phyloP scores from a whole-genome alignment of 2,329 filamentous ascomycete species.

The Cryphonectria naterciae region DNA sequence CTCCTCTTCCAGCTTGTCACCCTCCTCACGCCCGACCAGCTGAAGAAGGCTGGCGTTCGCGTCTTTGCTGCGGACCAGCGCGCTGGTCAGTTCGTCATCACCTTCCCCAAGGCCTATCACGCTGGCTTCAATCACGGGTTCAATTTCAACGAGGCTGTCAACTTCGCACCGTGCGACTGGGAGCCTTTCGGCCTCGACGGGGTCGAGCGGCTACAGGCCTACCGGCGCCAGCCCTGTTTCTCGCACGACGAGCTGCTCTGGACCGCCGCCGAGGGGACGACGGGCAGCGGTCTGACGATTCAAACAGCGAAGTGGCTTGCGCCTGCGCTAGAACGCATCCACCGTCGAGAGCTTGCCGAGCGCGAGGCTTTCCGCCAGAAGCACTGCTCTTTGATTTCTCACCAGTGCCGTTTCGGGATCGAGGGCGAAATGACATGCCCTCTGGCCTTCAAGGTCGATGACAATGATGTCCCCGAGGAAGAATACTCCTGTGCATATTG shows the following conservation, averaged over 20 bases:
- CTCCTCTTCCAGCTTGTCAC: slow-evolving; percentile 97
- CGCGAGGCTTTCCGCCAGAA: slow-evolving; percentile 70
- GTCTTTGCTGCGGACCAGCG: slow-evolving; percentile 96
- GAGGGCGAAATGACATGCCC: slow-evolving; percentile 57
- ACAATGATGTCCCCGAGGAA: slow-evolving; percentile 82
- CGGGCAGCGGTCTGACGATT: slow-evolving; percentile 68
- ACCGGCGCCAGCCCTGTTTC: slow-evolving; percentile 91
- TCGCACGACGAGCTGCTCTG: slow-evolving; percentile 94
- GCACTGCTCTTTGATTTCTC: slow-evolving; percentile 60
- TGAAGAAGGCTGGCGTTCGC: slow-evolving; percentile 88
- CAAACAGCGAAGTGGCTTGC: slow-evolving; percentile 94
- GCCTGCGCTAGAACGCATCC: slow-evolving; percentile 80
- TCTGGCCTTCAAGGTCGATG: slow-evolving; percentile 66
- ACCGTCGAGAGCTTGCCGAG: slow-evolving; percentile 70
- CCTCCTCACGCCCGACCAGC: slow-evolving; percentile 86
- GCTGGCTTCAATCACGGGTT: slow-evolving; percentile 98
- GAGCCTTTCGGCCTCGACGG: slow-evolving; percentile 88
- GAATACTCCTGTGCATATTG: slow-evolving; percentile 91
- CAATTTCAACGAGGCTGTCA: slow-evolving; percentile 98
- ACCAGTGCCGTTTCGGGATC: slow-evolving; percentile 57
- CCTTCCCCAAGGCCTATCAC: slow-evolving; percentile 95
- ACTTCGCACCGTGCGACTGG: slow-evolving; percentile 95
- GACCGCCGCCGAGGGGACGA: slow-evolving; percentile 82
- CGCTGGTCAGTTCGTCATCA: slow-evolving; percentile 94
- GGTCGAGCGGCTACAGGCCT: slow-evolving; percentile 83